Evolutionary conservation across 2,329 filamentous ascomycete genomes (phyloP), one percentile per base, ranked within the genome.

Genomic region (Penicillium sp.): DNA sequence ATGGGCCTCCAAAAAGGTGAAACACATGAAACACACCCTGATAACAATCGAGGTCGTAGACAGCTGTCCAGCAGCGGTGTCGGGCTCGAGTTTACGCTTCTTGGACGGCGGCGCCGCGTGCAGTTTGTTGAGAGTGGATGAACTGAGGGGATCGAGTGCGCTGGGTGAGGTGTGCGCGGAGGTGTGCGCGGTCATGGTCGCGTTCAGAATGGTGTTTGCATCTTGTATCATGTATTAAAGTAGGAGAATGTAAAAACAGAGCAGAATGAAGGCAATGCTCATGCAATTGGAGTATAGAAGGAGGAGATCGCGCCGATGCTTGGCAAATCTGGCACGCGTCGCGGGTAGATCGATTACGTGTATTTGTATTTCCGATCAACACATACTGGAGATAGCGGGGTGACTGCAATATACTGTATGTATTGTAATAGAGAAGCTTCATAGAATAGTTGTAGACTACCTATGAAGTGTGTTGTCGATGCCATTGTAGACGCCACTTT

Each of bases 171-270:
- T 55, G 51, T 58, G 61, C 55, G 67, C 65, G 56, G 52, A 55
- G 49, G 50, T 55, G 51, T 58, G 61, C 55, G 67, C 65, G 56
- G 67, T 62, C 69, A 71, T 71, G 57, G 55, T 64, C 57, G 56
- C 54, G 56, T 60, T 45, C 55, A 57, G 40, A 42, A 54, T 46
- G 47, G 39, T 35, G 47, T 54, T 47, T 23, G 49, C 61, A 64
- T 64, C 40, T 27, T 61, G 51, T 31, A 42, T 34, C 27, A 35
- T 8, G 38, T 5, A 40, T 23, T 4, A 5, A 23, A 46, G 14
- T 8, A 29, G 27, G 8, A 3, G 3, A 36, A 23, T 6, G 6
- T 11, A 8, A 31, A 13, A 24, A 34, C 40, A 1, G 18, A 45
- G 39, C 38, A 35, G 14, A 41, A 51, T 23, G 2, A 10, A 29